phyloP scores from a whole-genome alignment of 2,329 filamentous ascomycete species.

The Hypomyces rosellus region DNA sequence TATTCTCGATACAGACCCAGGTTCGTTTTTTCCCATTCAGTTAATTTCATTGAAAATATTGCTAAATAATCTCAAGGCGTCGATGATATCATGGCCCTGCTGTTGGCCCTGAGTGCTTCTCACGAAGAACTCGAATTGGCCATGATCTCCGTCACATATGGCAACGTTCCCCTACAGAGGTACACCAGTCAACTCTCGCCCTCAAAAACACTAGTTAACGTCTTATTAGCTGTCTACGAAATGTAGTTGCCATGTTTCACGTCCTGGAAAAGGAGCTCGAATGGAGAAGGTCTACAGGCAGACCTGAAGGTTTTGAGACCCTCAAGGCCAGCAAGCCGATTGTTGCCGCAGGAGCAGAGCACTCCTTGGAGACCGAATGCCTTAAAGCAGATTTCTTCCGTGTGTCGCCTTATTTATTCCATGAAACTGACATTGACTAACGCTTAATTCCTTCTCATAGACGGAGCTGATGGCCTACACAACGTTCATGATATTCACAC shows the following conservation, averaged over 20 bases:
- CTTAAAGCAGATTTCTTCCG: conserved; percentile 84
- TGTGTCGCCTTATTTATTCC: conserved; percentile 37
- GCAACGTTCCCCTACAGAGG: conserved; percentile 85
- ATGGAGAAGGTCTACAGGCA: conserved; percentile 69
- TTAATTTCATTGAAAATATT: neutral
- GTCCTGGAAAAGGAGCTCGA: conserved; percentile 82
- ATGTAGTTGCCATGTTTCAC: conserved; percentile 85
- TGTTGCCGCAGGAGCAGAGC: conserved; percentile 79
- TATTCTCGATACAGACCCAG: conserved; percentile 83
- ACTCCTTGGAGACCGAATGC: conserved; percentile 76
- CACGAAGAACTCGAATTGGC: conserved; percentile 80
- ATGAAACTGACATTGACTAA: neutral
- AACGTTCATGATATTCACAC: conserved; percentile 69
- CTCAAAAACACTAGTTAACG: conserved; percentile 1
- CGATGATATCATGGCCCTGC: conserved; percentile 84
- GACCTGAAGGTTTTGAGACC: conserved; percentile 63
- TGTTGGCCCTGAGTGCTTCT: conserved; percentile 76
- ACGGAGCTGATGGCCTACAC: conserved; percentile 70
- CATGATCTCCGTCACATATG: conserved; percentile 85
- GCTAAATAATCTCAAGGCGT: conserved; percentile 46
- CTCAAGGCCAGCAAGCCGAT: conserved; percentile 70
- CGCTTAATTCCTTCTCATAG: conserved; percentile 31
- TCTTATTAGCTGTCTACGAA: conserved; percentile 65
- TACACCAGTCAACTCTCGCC: conserved; percentile 26
- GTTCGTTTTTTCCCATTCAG: neutral